These are phyloP conservation scores for Malus sieversii DNA, from an alignment of 306 rosid species.

Conservation along the genomic window DNA sequence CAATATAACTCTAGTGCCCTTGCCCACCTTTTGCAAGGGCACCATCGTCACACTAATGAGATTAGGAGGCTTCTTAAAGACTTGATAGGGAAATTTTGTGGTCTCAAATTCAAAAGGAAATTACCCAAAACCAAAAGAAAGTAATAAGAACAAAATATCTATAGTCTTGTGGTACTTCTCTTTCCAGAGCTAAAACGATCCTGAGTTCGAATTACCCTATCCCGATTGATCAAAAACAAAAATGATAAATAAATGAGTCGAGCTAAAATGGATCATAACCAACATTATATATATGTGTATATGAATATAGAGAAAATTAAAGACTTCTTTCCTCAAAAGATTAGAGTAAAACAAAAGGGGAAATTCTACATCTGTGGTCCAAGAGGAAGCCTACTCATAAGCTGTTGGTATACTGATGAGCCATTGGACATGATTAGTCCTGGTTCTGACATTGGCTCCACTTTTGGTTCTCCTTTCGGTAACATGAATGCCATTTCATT, in stretches of 20 bases:
- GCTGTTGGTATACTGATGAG: slow-evolving; percentile 61
- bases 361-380: slow-evolving; percentile 70
- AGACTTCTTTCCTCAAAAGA: slow-evolving; percentile 10
- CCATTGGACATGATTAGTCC: slow-evolving; percentile 55
- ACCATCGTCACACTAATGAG: too few relatives aligned
- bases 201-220: too few relatives aligned
- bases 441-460: slow-evolving; percentile 51
- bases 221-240: not conserved
- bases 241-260: not conserved
- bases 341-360: slow-evolving; percentile 21
- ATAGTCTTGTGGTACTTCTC: too few relatives aligned
- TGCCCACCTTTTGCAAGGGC: too few relatives aligned
- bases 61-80: not conserved
- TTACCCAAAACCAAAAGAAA: not conserved
- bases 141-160: not conserved
- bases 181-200: too few relatives aligned
- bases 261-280: slow-evolving; percentile 2
- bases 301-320: not conserved
- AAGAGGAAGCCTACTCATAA: slow-evolving; percentile 86
- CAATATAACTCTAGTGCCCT: too few relatives aligned
- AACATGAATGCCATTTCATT: slow-evolving; percentile 62
- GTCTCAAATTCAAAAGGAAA: not conserved
- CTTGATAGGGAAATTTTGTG: not conserved
- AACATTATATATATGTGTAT: not conserved
- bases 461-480: slow-evolving; percentile 83